phyloP scores from a whole-genome alignment of 177 flowering plant genomes.

The Vitis hybrid region DNA sequence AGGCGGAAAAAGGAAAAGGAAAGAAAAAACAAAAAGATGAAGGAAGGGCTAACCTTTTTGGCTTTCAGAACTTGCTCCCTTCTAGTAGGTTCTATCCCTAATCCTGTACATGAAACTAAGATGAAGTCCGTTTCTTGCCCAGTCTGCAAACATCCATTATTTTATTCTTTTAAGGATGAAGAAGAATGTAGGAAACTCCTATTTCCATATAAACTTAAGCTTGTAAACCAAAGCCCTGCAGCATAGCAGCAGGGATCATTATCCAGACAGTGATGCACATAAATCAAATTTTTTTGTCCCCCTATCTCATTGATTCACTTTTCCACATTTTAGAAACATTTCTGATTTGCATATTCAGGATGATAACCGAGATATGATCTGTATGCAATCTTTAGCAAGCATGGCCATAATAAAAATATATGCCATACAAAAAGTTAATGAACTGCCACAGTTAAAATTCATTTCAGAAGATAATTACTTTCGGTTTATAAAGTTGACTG shows the following conservation, averaged over 20 bases:
- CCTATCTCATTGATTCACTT: too few species aligned
- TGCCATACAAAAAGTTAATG: neutral
- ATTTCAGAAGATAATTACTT: neutral
- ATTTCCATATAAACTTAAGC: neutral
- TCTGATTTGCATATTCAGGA: too few species aligned
- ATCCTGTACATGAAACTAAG: constrained; percentile 93
- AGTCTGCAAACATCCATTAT: constrained; percentile 51
- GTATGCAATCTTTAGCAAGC: neutral
- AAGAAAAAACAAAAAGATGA: constrained; percentile 5
- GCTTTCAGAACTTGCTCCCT: constrained; percentile 94
- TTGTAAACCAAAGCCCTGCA: neutral
- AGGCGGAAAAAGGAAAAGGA: neutral
- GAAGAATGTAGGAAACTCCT: neutral
- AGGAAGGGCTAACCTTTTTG: constrained; percentile 60
- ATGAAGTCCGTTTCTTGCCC: constrained; percentile 97
- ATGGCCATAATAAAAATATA: neutral
- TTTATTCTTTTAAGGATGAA: constrained; percentile 4
- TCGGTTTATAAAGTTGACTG: too few species aligned
- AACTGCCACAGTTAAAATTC: neutral
- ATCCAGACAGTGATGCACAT: neutral
- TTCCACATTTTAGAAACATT: too few species aligned
- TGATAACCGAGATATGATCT: neutral
- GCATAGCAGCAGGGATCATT: neutral
- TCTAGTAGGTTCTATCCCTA: constrained; percentile 76
- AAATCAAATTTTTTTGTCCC: neutral